Percentiles rank a stretch among this genome's conserved stretches.
Evolutionary conservation across 2,329 filamentous ascomycete genomes (phyloP).

Genomic region (Bipolaris gigantea): DNA sequence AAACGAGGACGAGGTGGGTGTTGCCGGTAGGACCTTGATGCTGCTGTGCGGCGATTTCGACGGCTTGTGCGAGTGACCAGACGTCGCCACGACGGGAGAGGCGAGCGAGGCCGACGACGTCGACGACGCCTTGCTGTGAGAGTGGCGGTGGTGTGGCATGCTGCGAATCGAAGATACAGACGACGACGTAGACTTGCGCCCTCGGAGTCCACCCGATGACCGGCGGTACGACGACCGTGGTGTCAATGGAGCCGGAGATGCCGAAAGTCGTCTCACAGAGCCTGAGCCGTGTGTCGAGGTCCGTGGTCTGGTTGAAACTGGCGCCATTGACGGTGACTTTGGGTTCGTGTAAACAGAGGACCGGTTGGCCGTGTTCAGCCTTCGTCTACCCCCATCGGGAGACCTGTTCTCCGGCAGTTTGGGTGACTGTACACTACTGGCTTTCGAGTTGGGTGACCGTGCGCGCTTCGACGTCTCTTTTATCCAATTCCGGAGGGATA

Average conservation of each 20-base stretch:
- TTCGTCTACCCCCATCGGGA: slow-evolving; percentile 37
- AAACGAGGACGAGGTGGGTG: slow-evolving; percentile 72
- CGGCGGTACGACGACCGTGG: slow-evolving; percentile 84
- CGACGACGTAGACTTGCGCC: slow-evolving; percentile 93
- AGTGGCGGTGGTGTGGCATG: slow-evolving; percentile 73
- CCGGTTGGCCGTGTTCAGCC: slow-evolving; percentile 41
- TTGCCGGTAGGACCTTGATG: slow-evolving; percentile 92
- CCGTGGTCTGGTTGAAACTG: slow-evolving; percentile 44
- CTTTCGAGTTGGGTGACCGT: slow-evolving; percentile 41
- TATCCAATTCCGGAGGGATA: slow-evolving; percentile 72
- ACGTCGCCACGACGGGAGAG: slow-evolving; percentile 47
- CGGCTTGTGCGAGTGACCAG: slow-evolving; percentile 66
- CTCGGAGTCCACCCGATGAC: slow-evolving; percentile 78
- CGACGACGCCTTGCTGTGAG: slow-evolving; percentile 91
- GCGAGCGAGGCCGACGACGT: slow-evolving; percentile 74
- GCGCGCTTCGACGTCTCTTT: slow-evolving; percentile 58
- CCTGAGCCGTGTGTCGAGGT: slow-evolving; percentile 49
- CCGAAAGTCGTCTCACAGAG: slow-evolving; percentile 63
- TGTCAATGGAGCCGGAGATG: slow-evolving; percentile 85
- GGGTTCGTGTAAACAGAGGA: slow-evolving; percentile 43
- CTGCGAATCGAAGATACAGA: slow-evolving; percentile 92
- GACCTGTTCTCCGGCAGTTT: slow-evolving; percentile 33
- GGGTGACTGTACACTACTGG: slow-evolving; percentile 40
- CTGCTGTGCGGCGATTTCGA: slow-evolving; percentile 77
- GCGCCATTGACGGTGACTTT: slow-evolving; percentile 43